phyloP scores from a whole-genome alignment of 2,329 filamentous ascomycete genomes.

The Byssoonygena ceratinophila region DNA sequence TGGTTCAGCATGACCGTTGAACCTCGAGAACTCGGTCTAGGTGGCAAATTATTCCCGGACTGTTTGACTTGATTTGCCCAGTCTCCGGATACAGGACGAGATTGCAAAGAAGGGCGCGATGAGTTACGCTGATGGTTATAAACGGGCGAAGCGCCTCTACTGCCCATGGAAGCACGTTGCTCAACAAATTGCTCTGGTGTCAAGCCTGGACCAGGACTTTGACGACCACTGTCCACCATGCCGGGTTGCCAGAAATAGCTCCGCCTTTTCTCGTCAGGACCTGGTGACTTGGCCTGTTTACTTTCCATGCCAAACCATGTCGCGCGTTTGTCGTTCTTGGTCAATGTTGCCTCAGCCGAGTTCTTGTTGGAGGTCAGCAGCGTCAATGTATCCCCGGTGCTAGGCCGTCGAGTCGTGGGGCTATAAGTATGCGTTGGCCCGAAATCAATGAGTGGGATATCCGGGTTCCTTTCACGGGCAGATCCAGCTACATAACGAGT shows the following conservation, averaged over 20 bases:
- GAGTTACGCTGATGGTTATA: constrained; percentile 43
- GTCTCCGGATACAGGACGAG: constrained; percentile 31
- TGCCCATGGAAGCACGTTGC: constrained; percentile 52
- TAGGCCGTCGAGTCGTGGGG: constrained; percentile 45
- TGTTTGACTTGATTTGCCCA: constrained; percentile 28
- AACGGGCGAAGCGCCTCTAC: constrained; percentile 44
- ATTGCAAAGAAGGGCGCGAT: constrained; percentile 37
- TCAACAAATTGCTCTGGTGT: constrained; percentile 76
- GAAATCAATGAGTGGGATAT: constrained; percentile 71
- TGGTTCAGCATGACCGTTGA: constrained; percentile 43
- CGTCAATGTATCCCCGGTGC: constrained; percentile 44
- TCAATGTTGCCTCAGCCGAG: constrained; percentile 28
- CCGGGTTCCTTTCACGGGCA: constrained; percentile 33
- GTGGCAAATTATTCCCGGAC: background rate
- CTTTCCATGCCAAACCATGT: constrained; percentile 20
- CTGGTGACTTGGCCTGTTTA: constrained; percentile 31
- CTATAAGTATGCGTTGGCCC: constrained; percentile 67
- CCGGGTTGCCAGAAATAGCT: constrained; percentile 73
- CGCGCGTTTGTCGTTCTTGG: constrained; percentile 17
- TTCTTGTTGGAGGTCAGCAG: constrained; percentile 26
- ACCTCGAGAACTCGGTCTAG: constrained; percentile 49
- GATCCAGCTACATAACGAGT: constrained; percentile 33
- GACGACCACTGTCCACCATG: constrained; percentile 38
- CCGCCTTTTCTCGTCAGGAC: constrained; percentile 46
- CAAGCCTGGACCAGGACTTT: constrained; percentile 46